Evolutionary conservation across 1,284 basidiomycete genomes (phyloP).

Genomic region (Ustilago bromivora): DNA sequence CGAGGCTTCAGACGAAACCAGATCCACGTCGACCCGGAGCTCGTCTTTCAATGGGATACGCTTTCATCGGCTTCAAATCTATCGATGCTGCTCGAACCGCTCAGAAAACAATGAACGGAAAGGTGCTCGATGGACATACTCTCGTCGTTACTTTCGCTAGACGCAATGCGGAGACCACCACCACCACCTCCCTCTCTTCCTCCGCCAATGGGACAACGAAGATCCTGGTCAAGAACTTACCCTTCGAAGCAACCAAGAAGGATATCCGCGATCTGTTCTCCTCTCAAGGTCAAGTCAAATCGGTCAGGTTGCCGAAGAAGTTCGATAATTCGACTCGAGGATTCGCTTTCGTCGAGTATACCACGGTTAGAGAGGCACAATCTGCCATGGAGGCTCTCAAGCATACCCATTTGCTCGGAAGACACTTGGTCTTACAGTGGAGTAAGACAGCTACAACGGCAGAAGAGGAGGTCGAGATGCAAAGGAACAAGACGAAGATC

Average conservation of each 20-base stretch:
- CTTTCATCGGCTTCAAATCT: constrained; percentile 91
- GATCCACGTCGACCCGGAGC: constrained; percentile 74
- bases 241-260: constrained; percentile 94
- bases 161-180: constrained; percentile 77
- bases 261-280: constrained; percentile 83
- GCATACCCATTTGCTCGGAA: constrained; percentile 93
- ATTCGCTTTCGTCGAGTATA: constrained; percentile 89
- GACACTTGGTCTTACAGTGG: constrained; percentile 95
- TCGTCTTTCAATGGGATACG: constrained; percentile 89
- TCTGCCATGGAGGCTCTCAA: constrained; percentile 73
- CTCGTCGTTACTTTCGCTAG: constrained; percentile 88
- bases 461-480: constrained; percentile 44
- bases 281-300: constrained; percentile 82
- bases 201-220: constrained; percentile 75
- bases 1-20: constrained; percentile 89
- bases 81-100: constrained; percentile 80
- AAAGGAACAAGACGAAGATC: constrained; percentile 51
- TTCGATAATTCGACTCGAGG: constrained; percentile 78
- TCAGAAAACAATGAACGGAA: constrained; percentile 82
- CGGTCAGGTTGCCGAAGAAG: constrained; percentile 75
- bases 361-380: constrained; percentile 62
- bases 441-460: constrained; percentile 72
- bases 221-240: constrained; percentile 94
- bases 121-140: constrained; percentile 87
- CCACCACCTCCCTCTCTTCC: constrained; percentile 70